Percentiles rank a stretch among this genome's conserved stretches.
Evolutionary conservation across 495 filamentous ascomycete species (phyloP).

Genomic region (Penicillium bialowiezense): DNA sequence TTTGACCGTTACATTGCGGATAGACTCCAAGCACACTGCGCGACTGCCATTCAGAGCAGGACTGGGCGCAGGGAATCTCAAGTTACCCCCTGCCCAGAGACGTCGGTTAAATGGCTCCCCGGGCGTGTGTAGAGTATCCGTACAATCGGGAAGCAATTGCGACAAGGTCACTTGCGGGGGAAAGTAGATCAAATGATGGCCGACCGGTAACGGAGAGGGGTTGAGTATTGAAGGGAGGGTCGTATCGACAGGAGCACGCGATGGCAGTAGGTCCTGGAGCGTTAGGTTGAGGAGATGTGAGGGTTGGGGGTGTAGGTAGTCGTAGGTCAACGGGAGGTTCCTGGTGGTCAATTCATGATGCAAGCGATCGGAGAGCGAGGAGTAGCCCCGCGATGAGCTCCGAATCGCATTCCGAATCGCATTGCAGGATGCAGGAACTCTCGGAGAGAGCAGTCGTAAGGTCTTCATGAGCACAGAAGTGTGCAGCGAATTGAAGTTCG

Average conservation of each 20-base stretch:
- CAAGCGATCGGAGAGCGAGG: conserved; percentile 29
- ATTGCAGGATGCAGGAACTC: conserved; percentile 1
- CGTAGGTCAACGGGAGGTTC: conserved; percentile 53
- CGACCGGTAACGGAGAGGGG: conserved; percentile 42
- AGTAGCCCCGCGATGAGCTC: conserved; percentile 15
- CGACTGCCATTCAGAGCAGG: conserved; percentile 46
- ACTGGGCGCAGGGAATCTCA: conserved; percentile 27
- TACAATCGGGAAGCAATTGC: conserved; percentile 66
- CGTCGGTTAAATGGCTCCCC: conserved; percentile 62
- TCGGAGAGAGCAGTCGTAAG: conserved; percentile 2
- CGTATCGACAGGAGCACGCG: background rate
- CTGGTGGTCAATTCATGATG: conserved; percentile 43
- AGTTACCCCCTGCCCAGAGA: conserved; percentile 75
- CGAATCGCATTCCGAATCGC: too few relatives aligned
- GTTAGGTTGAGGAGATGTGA: conserved; percentile 64
- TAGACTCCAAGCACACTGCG: conserved; percentile 61
- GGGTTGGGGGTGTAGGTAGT: conserved; percentile 61
- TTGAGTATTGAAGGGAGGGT: conserved; percentile 34
- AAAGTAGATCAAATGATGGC: conserved; percentile 70
- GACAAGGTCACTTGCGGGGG: conserved; percentile 56
- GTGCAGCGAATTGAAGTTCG: background rate
- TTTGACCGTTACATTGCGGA: conserved; percentile 57
- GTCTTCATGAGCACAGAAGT: conserved; percentile 14
- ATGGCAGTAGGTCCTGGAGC: conserved; percentile 57
- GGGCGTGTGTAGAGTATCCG: conserved; percentile 67